phyloP scores from a whole-genome alignment of 2,329 filamentous ascomycete species.

The Aschersonia sp. region DNA sequence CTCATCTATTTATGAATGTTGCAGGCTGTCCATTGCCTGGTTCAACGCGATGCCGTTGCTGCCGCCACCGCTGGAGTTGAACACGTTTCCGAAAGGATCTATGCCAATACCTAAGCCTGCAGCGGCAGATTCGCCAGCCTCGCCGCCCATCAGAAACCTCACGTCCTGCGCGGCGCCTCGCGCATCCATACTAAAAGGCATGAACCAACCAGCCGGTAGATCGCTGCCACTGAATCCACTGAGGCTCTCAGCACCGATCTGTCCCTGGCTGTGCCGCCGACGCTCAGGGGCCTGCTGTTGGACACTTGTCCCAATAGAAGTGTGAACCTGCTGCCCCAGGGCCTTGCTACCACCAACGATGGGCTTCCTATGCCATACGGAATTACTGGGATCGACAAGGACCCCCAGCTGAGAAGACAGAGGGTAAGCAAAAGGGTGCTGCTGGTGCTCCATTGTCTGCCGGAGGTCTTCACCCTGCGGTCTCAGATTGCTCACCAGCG shows the following conservation, averaged over 20 bases:
- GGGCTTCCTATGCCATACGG: slow-evolving; percentile 1
- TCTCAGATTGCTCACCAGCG: slow-evolving; percentile 31
- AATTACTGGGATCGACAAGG: slow-evolving; percentile 25
- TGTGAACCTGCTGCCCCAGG: not conserved
- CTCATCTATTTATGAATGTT: too few relatives aligned
- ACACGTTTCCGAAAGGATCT: slow-evolving; percentile 35
- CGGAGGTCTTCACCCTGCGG: slow-evolving; percentile 37
- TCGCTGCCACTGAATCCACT: slow-evolving; percentile 22
- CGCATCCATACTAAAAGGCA: slow-evolving; percentile 84
- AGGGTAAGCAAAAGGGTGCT: slow-evolving; percentile 50
- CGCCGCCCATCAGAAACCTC: slow-evolving; percentile 22
- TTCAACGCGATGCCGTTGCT: not conserved
- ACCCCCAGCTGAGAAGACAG: not conserved
- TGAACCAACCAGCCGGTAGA: slow-evolving; percentile 65
- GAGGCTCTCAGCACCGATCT: slow-evolving; percentile 8
- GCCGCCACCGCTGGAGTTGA: slow-evolving; percentile 10
- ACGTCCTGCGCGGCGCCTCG: slow-evolving; percentile 41
- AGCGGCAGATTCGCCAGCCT: not conserved
- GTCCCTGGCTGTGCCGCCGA: slow-evolving; percentile 9
- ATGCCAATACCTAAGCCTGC: slow-evolving; percentile 7
- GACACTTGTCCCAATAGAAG: not conserved
- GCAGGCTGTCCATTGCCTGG: too few relatives aligned
- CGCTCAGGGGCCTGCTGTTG: slow-evolving; percentile 13
- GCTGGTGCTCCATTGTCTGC: slow-evolving; percentile 52
- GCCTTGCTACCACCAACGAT: not conserved